A percentile compares a stretch with the other conserved stretches of the same genome.
Evolutionary conservation across 768 basidiomycete genomes (phyloP).

Genomic region (Kwoniella dendrophila): DNA sequence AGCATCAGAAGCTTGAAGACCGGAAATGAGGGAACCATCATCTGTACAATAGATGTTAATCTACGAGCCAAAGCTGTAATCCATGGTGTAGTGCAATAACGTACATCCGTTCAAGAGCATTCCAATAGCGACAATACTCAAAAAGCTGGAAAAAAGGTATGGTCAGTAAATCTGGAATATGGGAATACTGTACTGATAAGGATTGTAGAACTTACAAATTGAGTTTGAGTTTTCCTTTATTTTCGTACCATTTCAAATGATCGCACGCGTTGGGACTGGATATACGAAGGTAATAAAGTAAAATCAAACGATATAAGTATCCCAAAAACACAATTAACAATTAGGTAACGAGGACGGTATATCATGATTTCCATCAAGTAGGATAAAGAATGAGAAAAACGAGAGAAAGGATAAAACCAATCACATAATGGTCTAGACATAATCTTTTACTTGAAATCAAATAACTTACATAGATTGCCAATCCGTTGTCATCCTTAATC

Average conservation of each 20-base stretch:
- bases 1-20: constrained; percentile 54
- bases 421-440: not conserved
- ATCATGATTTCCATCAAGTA: too few relatives aligned
- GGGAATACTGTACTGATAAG: not conserved
- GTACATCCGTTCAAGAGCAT: constrained; percentile 57
- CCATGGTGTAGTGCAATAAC: not conserved
- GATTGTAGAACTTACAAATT: constrained; percentile 51
- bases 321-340: too few relatives aligned
- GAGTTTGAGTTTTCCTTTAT: constrained; percentile 56
- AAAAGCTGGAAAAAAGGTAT: constrained; percentile 40
- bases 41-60: constrained; percentile 27
- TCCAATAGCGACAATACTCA: constrained; percentile 56
- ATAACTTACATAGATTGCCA: constrained; percentile 7
- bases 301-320: too few relatives aligned
- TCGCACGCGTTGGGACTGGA: constrained; percentile 56
- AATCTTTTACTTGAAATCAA: not conserved
- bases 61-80: too few relatives aligned
- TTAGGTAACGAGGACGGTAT: too few relatives aligned
- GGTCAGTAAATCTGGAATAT: not conserved
- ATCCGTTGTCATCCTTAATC: constrained; percentile 5
- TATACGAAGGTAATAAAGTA: too few relatives aligned
- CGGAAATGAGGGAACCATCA: constrained; percentile 54
- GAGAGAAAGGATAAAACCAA: too few relatives aligned
- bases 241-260: constrained; percentile 50
- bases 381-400: constrained; percentile 11